These are phyloP conservation scores for Coniophora puteana DNA, from an alignment of 1,284 basidiomycete genomes.

Conservation along the genomic window DNA sequence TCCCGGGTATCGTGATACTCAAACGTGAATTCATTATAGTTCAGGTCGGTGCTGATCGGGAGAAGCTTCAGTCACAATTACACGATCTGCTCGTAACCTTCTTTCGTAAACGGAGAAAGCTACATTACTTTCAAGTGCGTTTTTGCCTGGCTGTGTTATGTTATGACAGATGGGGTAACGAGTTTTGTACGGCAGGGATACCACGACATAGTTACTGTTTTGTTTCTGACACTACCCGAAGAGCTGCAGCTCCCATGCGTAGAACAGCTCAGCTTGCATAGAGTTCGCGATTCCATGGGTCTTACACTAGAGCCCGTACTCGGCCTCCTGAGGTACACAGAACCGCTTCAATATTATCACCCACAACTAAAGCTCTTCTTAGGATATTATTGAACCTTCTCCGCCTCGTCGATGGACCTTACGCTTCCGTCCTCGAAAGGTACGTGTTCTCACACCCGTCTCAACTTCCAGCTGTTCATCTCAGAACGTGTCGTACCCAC, in stretches of 20 bases:
- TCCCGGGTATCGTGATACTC: conserved; percentile 15
- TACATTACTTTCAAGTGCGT: conserved; percentile 84
- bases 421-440: conserved; percentile 66
- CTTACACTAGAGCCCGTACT: conserved; percentile 80
- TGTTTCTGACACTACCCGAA: conserved; percentile 76
- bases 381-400: conserved; percentile 73
- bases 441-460: conserved; percentile 38
- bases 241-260: conserved; percentile 54
- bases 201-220: conserved; percentile 87
- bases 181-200: conserved; percentile 85
- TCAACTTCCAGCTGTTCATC: too few species aligned
- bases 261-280: conserved; percentile 70
- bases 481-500: conserved; percentile 1
- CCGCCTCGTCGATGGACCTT: conserved; percentile 66
- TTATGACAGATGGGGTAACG: neutral
- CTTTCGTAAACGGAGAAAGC: conserved; percentile 66
- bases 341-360: neutral
- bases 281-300: conserved; percentile 89
- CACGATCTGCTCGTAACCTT: conserved; percentile 74
- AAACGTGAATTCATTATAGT: conserved; percentile 8
- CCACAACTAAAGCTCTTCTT: neutral
- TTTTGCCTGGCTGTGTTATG: too few species aligned
- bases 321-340: conserved; percentile 70
- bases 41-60: conserved; percentile 25
- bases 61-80: conserved; percentile 61